These are phyloP conservation scores for Epichloe uncinata DNA, from an alignment of 2,329 filamentous ascomycete species.

Conservation along the genomic window DNA sequence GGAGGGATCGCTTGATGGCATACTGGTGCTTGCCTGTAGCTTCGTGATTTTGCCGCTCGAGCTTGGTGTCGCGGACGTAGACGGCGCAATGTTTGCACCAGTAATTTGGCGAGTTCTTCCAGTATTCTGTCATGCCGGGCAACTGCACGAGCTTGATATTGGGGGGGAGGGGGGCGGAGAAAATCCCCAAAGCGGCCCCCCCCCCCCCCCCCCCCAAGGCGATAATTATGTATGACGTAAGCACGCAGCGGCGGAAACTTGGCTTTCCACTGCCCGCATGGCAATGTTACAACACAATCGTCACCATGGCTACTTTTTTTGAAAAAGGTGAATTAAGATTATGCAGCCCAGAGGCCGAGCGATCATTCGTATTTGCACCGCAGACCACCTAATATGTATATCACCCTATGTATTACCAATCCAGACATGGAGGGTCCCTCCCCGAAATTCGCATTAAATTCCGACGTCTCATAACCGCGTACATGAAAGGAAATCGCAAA, in stretches of 20 bases:
- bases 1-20: conserved; percentile 76
- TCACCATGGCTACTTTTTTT: too few relatives aligned
- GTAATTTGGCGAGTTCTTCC: conserved; percentile 95
- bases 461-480: neutral
- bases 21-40: conserved; percentile 73
- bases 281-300: neutral
- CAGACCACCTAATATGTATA: conserved; percentile 1
- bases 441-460: neutral
- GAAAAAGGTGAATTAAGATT: neutral
- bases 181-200: too few relatives aligned
- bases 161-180: too few relatives aligned
- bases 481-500: neutral
- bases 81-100: conserved; percentile 96
- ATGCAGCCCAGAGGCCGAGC: neutral
- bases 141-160: too few relatives aligned
- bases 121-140: conserved; percentile 76
- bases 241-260: neutral
- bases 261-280: neutral
- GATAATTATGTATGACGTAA: neutral
- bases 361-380: neutral
- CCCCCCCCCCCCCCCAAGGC: too few relatives aligned
- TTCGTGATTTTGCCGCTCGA: conserved; percentile 84
- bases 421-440: neutral
- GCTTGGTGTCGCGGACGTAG: conserved; percentile 83
- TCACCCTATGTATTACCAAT: conserved; percentile 2